Evolutionary conservation across 1,284 basidiomycete genomes (phyloP).

Genomic region (Heterobasidion annosum): DNA sequence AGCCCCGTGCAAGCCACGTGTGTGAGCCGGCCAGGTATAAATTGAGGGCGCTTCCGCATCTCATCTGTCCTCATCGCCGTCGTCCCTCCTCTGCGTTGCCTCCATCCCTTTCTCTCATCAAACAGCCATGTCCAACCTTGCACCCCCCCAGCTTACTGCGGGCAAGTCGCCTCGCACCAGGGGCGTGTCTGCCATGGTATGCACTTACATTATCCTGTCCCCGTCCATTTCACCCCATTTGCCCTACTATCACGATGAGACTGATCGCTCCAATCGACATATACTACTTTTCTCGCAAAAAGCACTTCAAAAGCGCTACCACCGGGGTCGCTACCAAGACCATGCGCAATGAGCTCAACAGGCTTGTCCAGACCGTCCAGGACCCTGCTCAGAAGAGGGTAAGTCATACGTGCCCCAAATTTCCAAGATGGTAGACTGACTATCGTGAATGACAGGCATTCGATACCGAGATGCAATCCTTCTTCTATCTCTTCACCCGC

Average conservation of each 20-base stretch:
- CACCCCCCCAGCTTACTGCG: conserved; percentile 10
- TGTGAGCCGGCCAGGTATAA: neutral
- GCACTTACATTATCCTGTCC: conserved; percentile 10
- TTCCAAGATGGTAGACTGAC: neutral
- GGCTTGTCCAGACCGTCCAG: conserved; percentile 73
- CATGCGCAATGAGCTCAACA: conserved; percentile 94
- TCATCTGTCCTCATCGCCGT: neutral
- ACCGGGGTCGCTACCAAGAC: conserved; percentile 92
- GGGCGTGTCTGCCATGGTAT: conserved; percentile 29
- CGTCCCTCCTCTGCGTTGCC: neutral
- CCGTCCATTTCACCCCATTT: conserved; percentile 2
- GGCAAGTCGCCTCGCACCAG: conserved; percentile 22
- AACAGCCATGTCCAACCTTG: conserved; percentile 14
- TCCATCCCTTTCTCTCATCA: neutral
- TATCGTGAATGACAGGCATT: conserved; percentile 51
- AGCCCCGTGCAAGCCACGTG: neutral
- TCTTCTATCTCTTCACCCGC: conserved; percentile 95
- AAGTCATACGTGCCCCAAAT: conserved; percentile 16
- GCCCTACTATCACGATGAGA: conserved; percentile 1
- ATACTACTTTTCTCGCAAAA: neutral
- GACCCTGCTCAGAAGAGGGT: conserved; percentile 77
- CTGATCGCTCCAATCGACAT: neutral
- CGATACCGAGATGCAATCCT: conserved; percentile 93
- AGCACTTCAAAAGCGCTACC: conserved; percentile 90
- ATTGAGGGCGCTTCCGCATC: neutral